These are phyloP conservation scores for Debaryomyces maramus DNA, from an alignment of 805 yeast genomes.

Conservation along the genomic window DNA sequence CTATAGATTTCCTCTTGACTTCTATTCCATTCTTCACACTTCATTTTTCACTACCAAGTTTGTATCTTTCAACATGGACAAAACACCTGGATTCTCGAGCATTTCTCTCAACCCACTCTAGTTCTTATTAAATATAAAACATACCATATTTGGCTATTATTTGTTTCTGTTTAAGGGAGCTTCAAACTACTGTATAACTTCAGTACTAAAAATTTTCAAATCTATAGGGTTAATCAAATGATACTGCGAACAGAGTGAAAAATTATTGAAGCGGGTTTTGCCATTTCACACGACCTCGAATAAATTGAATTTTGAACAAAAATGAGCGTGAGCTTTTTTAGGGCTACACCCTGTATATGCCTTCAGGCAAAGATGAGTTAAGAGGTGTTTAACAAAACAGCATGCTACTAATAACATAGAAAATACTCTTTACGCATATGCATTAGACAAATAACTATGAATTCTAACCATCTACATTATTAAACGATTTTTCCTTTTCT, in stretches of 20 bases:
- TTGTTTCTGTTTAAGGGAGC: conserved; percentile 8
- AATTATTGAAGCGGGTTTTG: background rate
- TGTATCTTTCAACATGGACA: no score
- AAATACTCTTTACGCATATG: no score
- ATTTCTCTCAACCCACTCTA: no score
- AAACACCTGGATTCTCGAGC: no score
- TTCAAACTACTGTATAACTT: conserved; percentile 2
- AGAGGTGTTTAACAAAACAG: no score
- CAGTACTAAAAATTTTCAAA: background rate
- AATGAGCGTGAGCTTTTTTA: background rate
- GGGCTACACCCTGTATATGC: background rate
- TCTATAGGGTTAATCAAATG: background rate
- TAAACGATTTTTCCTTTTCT: conserved; percentile 84
- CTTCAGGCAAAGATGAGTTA: no score
- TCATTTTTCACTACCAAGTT: no score
- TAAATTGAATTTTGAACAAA: background rate
- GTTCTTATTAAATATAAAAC: conserved; percentile 8
- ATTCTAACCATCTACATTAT: conserved; percentile 60
- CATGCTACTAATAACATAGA: background rate
- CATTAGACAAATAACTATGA: conserved; percentile 2
- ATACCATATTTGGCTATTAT: conserved; percentile 19
- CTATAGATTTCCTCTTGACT: no score
- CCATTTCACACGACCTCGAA: background rate
- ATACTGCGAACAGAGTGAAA: conserved; percentile 2
- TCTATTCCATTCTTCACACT: no score